Evolutionary conservation across 352 stramenopile genomes (phyloP).

Genomic region (Globisporangium nodosum): DNA sequence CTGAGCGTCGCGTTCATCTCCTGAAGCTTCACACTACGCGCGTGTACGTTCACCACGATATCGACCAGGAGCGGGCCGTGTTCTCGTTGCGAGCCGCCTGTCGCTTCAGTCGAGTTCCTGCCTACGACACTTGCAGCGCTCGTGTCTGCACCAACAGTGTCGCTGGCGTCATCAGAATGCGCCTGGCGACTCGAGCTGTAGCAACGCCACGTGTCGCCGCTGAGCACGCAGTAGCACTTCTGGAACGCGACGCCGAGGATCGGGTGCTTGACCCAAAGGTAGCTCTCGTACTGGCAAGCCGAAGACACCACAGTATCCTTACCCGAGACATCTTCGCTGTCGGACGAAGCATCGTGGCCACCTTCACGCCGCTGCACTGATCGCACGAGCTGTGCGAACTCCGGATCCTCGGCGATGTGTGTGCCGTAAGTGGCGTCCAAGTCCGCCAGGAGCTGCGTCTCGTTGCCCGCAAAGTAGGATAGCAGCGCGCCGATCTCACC

Average conservation of each 20-base stretch:
- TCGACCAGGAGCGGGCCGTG: slow-evolving; percentile 21
- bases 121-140: background rate
- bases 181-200: slow-evolving; percentile 22
- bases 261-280: slow-evolving; percentile 38
- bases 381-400: slow-evolving; percentile 21
- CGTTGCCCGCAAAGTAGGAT: slow-evolving; percentile 49
- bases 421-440: slow-evolving; percentile 64
- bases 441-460: slow-evolving; percentile 48
- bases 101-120: background rate
- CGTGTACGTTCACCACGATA: slow-evolving; percentile 24
- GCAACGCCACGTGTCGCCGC: slow-evolving; percentile 24
- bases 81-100: background rate
- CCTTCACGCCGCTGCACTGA: no score
- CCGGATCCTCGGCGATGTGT: slow-evolving; percentile 23
- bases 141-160: background rate
- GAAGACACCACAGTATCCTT: no score
- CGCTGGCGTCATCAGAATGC: slow-evolving; percentile 8
- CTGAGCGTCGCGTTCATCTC: slow-evolving; percentile 24
- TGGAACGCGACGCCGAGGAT: slow-evolving; percentile 21
- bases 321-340: no score
- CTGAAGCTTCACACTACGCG: slow-evolving; percentile 20
- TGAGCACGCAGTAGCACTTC: slow-evolving; percentile 33
- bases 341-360: no score
- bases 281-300: slow-evolving; percentile 21
- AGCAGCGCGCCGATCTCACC: slow-evolving; percentile 72